Evolutionary conservation across 805 yeast genomes (phyloP).

Genomic region (Tanozyma kutaoensis): DNA sequence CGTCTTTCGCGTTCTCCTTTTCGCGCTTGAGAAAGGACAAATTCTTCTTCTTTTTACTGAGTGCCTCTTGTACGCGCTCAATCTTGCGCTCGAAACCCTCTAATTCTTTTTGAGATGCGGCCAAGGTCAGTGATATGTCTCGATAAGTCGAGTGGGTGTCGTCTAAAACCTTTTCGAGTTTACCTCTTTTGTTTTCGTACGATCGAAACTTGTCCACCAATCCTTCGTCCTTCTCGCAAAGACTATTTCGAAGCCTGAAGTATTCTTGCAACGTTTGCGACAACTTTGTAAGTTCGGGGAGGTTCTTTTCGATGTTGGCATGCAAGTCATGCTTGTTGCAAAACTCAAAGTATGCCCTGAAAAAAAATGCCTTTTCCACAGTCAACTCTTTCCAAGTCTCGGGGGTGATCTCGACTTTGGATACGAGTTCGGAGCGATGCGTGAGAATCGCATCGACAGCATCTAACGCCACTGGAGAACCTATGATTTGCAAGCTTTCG

Average conservation of each 20-base stretch:
- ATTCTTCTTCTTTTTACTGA: too few species aligned
- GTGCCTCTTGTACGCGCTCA: too few species aligned
- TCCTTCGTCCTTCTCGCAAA: conserved; percentile 10
- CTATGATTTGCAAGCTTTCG: conserved; percentile 58
- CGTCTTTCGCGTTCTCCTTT: too few species aligned
- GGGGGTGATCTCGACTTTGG: conserved; percentile 39
- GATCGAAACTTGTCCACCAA: conserved; percentile 6
- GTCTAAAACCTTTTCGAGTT: conserved; percentile 3
- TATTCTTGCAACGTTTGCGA: conserved; percentile 48
- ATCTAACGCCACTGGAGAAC: conserved; percentile 47
- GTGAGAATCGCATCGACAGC: conserved; percentile 36
- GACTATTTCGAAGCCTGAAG: conserved; percentile 30
- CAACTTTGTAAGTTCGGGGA: conserved; percentile 69
- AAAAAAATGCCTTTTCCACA: conserved; percentile 62
- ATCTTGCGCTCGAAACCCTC: too few species aligned
- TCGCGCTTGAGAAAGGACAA: too few species aligned
- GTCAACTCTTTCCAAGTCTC: conserved; percentile 59
- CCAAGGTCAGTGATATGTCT: too few species aligned
- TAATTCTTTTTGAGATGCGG: too few species aligned
- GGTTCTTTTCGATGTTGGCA: conserved; percentile 49
- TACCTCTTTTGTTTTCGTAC: conserved; percentile 2
- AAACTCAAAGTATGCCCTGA: conserved; percentile 51
- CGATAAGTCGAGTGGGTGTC: conserved; percentile 3
- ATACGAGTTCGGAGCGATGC: too few species aligned
- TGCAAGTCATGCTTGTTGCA: conserved; percentile 41